Evolutionary conservation across 1,139 yeast species (phyloP), one percentile per base, ranked within the genome.

Genomic region (Hyphopichia fennica): DNA sequence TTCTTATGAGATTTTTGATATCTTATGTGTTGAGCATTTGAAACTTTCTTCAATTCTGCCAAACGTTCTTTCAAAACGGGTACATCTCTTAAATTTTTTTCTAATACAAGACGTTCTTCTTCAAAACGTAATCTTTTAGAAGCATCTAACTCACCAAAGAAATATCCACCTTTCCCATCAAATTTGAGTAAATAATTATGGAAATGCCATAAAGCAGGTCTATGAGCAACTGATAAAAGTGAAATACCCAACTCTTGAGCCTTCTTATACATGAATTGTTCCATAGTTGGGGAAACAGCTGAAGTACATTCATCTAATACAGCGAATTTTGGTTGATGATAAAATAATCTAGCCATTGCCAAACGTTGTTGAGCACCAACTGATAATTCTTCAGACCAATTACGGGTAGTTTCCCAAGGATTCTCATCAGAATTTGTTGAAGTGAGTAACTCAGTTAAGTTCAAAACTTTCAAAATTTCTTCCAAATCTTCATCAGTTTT

Each of bases 261-360:
- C 58, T 87, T 88, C 41, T 81, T 67, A 59, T 91, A 91, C 89
- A 93, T 89, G 53, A 84, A 82, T 47, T 86, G 89, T 61, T 91
- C 98, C 82, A 90, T 85, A 48, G 86, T 89, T 17, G 95, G 87
- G 0, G 96, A 84, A 1, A 90, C 96, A 1, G 96, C 93, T 6
- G 96, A 88, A 0, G 98, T 91, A 64, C 97, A 91, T 66, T 91
- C 97, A 65, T 91, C 98, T 50, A 91, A 72, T 23, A 91, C 96
- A 0, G 97, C 97, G 71, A 89, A 91, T 63, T 82, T 85, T 2
- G 98, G 98, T 56, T 77, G 79, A 61, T 91, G 97, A 58, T 90
- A 91, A 58, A 87, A 91, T 62, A 91, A 72, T 54, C 97, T 77
- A 2, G 96, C 96, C 89, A 91, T 86, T 14, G 97, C 97, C 53